phyloP scores from a whole-genome alignment of 1,284 basidiomycete genomes.

The Pseudozyma sp. region DNA sequence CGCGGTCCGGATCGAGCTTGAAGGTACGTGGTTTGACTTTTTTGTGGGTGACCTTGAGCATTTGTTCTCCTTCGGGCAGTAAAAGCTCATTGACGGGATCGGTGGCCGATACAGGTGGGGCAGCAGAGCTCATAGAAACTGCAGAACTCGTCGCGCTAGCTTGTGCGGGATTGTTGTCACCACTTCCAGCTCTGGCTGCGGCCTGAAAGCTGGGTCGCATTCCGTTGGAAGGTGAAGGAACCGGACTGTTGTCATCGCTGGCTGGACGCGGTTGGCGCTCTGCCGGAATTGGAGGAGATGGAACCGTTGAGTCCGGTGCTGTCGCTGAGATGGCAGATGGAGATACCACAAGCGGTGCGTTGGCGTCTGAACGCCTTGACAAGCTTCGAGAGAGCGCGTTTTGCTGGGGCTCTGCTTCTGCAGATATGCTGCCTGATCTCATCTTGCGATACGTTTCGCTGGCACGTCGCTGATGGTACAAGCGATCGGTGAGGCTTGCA shows the following conservation, averaged over 20 bases:
- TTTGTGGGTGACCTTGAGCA: conserved; percentile 90
- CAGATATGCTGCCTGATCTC: conserved; percentile 24
- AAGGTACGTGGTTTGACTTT: conserved; percentile 82
- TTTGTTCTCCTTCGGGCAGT: conserved; percentile 67
- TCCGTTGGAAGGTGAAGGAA: background rate
- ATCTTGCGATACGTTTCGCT: conserved; percentile 39
- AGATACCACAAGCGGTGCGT: conserved; percentile 9
- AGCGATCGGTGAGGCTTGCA: conserved; percentile 22
- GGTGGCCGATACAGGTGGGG: background rate
- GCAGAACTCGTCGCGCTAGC: background rate
- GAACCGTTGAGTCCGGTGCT: background rate
- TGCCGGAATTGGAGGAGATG: background rate
- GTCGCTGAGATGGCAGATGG: conserved; percentile 14
- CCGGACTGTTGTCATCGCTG: background rate
- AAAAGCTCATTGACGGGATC: conserved; percentile 15
- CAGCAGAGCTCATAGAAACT: background rate
- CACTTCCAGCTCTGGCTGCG: background rate
- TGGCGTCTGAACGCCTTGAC: conserved; percentile 6
- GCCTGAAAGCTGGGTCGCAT: background rate
- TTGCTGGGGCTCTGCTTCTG: conserved; percentile 1
- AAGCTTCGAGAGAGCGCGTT: conserved; percentile 15
- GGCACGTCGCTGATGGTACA: conserved; percentile 35
- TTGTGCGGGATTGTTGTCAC: background rate
- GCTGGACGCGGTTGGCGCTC: background rate
- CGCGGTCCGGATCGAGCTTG: conserved; percentile 80